phyloP scores from a whole-genome alignment of 805 yeast genomes.

The Naumovozyma castellii region DNA sequence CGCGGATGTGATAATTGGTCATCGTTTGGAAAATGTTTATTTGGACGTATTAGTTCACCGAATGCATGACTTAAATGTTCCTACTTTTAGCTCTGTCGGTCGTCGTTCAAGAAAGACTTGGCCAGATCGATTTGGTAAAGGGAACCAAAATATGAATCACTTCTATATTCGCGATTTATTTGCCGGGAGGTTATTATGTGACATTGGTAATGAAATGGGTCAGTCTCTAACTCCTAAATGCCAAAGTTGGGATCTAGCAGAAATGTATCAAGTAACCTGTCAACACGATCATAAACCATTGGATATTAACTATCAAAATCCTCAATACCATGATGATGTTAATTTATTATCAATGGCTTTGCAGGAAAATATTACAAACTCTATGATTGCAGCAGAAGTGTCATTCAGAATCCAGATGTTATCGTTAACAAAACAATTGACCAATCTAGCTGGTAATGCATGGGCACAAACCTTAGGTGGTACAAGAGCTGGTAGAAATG shows the following conservation, averaged over 20 bases:
- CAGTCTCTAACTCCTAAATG: constrained; percentile 85
- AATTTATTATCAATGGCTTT: constrained; percentile 58
- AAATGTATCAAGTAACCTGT: constrained; percentile 80
- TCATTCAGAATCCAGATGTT: constrained; percentile 78
- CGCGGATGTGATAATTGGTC: constrained; percentile 89
- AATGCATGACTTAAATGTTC: constrained; percentile 62
- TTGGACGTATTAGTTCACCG: constrained; percentile 75
- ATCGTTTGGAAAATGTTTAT: constrained; percentile 68
- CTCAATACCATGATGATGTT: constrained; percentile 58
- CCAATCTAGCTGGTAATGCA: constrained; percentile 91
- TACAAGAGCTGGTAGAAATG: constrained; percentile 93
- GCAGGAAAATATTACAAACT: constrained; percentile 56
- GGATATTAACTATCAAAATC: constrained; percentile 66
- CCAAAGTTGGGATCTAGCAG: constrained; percentile 87
- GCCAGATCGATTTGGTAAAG: constrained; percentile 64
- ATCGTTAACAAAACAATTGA: constrained; percentile 81
- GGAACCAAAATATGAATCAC: constrained; percentile 41
- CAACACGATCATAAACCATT: constrained; percentile 48
- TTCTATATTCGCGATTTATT: constrained; percentile 57
- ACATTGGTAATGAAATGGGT: constrained; percentile 90
- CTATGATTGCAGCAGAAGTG: constrained; percentile 63
- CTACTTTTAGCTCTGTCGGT: constrained; percentile 75
- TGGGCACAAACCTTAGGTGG: constrained; percentile 95
- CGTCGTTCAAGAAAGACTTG: constrained; percentile 67
- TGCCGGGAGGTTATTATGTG: constrained; percentile 84